Base-by-base conservation (phyloP, 202 grass and related monocot species). In the Bolboschoenoplectus hybrid region DNA sequence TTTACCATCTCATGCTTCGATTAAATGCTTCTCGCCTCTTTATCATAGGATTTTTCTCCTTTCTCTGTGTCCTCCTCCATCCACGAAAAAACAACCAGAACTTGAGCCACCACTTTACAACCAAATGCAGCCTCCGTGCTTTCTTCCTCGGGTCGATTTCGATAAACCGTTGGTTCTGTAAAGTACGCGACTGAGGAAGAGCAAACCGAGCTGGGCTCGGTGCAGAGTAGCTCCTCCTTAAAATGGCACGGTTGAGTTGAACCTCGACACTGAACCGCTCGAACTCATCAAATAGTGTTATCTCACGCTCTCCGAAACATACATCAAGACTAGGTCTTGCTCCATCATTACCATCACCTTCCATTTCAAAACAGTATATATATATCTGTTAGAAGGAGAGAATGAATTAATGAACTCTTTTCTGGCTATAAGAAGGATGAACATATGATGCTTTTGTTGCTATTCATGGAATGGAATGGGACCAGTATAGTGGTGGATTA, bases 211-310 rank as follows among this genome's bases (percentile, higher is more conserved):
- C 91, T 7, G 92, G 89, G 91, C 92, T 97, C 7, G 91, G 92
- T 85, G 84, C 91, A 49, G 94, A 89, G 85, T 86, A 90, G 89
- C 92, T 93, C 67, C 94, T 87, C 43, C 94, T 90, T 83, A 97
- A 72, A 84, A 97, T 93, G 86, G 86, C 83, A 12, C 85, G 89
- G 88, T 94, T 94, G 40, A 97, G 86, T 66, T 94, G 92, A 11
- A 90, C 86, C 84, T 94, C 89, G 72, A 97, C 85, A 49, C 67
- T 88, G 61, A 90, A 74, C 67, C 92, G 67, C 90, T 94, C 92
- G 68, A 89, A 97, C 86, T 94, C 92, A 61, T 97, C 94, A 41
- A 97, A 90, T 61, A 97, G 89, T 16, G 88, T 92, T 75, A 88
- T 90, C 75, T 85, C 88, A 19, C 84, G 87, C 7, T 83, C 87